Conservation (phyloP, 768 basidiomycete genomes). For the Xerocomellus dryophilus region DNA sequence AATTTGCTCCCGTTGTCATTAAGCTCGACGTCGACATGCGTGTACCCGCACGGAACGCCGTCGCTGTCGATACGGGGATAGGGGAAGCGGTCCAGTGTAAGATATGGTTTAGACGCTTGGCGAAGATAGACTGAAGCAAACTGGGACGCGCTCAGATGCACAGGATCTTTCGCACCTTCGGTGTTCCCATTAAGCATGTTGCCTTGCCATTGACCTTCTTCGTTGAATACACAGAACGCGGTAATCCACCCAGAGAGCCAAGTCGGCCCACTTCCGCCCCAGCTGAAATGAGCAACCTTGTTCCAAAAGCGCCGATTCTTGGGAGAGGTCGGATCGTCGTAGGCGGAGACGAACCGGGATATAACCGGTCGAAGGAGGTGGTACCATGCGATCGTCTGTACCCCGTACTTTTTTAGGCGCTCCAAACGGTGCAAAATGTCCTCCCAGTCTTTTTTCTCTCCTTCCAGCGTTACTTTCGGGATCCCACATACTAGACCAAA, state of each 20-base stretch:
- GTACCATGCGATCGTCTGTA: conserved; percentile 24
- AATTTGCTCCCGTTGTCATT: background rate
- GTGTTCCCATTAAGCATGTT: background rate
- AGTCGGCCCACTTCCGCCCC: background rate
- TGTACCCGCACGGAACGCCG: background rate
- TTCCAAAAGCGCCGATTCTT: background rate
- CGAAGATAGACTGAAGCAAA: background rate
- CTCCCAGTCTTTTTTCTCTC: conserved; percentile 32
- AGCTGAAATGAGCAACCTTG: background rate
- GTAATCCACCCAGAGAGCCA: background rate
- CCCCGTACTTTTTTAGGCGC: conserved; percentile 35
- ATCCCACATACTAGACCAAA: background rate
- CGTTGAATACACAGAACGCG: background rate
- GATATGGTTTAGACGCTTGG: background rate
- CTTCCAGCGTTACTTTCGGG: conserved; percentile 1
- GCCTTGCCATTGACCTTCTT: background rate
- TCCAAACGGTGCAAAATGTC: conserved; percentile 35
- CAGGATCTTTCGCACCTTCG: background rate
- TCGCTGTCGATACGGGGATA: background rate
- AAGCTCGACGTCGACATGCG: background rate
- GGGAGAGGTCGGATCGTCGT: background rate
- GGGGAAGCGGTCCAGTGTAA: background rate
- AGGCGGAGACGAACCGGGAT: background rate
- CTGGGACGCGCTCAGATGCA: background rate
- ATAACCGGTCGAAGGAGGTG: conserved; percentile 31